These are phyloP conservation scores for Neopestalotiopsis sp. DNA, from an alignment of 2,329 filamentous ascomycete genomes.

Conservation along the genomic window DNA sequence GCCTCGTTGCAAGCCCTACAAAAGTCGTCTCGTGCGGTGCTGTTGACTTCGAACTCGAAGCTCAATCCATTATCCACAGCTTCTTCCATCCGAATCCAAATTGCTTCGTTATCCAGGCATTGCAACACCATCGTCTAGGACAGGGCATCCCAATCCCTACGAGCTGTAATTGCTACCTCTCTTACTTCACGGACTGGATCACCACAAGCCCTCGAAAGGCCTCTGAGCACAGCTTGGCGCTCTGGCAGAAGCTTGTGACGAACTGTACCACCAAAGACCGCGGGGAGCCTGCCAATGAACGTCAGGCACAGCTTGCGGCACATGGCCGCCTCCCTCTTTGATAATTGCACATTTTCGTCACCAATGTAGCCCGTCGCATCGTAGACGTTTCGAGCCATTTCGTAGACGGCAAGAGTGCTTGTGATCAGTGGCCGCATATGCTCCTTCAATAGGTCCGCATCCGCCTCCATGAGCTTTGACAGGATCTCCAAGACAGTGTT, in stretches of 20 bases:
- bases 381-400: constrained; percentile 31
- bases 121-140: constrained; percentile 22
- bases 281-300: constrained; percentile 54
- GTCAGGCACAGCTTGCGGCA: constrained; percentile 55
- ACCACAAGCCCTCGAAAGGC: constrained; percentile 52
- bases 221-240: not conserved
- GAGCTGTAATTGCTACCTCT: constrained; percentile 53
- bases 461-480: constrained; percentile 51
- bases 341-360: constrained; percentile 6
- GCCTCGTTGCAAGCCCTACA: too few relatives aligned
- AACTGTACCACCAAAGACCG: constrained; percentile 38
- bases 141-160: constrained; percentile 53
- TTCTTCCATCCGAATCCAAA: too few relatives aligned
- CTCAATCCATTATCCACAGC: too few relatives aligned
- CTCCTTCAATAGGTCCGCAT: constrained; percentile 50
- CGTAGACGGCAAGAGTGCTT: constrained; percentile 46
- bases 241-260: not conserved
- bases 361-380: constrained; percentile 21
- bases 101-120: too few relatives aligned
- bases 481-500: constrained; percentile 55
- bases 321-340: constrained; percentile 26
- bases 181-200: constrained; percentile 60
- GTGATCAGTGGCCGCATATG: constrained; percentile 57
- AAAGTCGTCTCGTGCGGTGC: too few relatives aligned
- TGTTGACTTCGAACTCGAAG: too few relatives aligned